Percentiles rank a stretch among this genome's conserved stretches.
Conservation (phyloP, 1,284 basidiomycete genomes). For the Kwoniella shivajii region DNA sequence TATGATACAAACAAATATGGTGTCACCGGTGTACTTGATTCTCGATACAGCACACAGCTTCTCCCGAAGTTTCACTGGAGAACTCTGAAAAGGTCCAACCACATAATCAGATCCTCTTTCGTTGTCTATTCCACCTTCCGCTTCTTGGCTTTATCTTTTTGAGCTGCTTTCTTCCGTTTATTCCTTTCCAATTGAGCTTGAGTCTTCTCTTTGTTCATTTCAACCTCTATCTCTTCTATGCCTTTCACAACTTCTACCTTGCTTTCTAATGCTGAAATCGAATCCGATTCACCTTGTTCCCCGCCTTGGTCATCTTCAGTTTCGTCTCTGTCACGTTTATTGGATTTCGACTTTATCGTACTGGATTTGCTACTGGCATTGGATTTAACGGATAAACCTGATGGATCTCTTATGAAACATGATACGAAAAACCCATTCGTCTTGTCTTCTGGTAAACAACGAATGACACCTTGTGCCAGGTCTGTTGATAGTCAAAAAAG, state of each 20-base stretch:
- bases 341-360: not conserved
- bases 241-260: slow-evolving; percentile 2
- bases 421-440: slow-evolving; percentile 96
- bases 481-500: too few species aligned
- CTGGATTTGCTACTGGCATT: not conserved
- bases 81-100: too few species aligned
- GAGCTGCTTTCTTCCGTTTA: slow-evolving; percentile 44
- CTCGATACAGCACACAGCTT: too few species aligned
- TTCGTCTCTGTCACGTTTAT: not conserved
- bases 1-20: too few species aligned
- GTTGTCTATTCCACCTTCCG: slow-evolving; percentile 25
- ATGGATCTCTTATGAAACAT: slow-evolving; percentile 61
- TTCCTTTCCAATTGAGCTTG: slow-evolving; percentile 42
- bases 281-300: not conserved
- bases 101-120: too few species aligned
- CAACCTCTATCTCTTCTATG: slow-evolving; percentile 1
- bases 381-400: slow-evolving; percentile 11
- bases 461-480: slow-evolving; percentile 68
- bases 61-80: too few species aligned
- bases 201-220: slow-evolving; percentile 30
- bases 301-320: not conserved
- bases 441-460: slow-evolving; percentile 83
- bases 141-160: slow-evolving; percentile 33
- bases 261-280: not conserved
- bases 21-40: too few species aligned